Percentiles rank a stretch among this genome's conserved stretches.
Evolutionary conservation across 1,284 basidiomycete genomes (phyloP).

Genomic region (Cryptococcus deneoformans): DNA sequence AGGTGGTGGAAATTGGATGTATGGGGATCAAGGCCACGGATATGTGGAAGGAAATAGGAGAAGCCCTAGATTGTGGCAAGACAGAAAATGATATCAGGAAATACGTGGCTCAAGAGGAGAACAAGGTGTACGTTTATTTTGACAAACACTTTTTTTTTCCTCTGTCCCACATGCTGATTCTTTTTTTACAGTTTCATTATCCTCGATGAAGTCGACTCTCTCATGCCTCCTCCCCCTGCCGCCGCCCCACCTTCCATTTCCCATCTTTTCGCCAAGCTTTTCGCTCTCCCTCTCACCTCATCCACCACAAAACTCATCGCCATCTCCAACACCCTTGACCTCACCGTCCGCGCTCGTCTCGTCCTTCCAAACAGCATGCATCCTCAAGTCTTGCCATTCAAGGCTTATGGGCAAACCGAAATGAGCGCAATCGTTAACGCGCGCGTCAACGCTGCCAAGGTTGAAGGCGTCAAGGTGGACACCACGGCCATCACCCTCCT

Average conservation of each 20-base stretch:
- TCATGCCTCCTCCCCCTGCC: conserved; percentile 41
- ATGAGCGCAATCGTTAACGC: conserved; percentile 45
- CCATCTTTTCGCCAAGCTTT: conserved; percentile 45
- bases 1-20: conserved; percentile 43
- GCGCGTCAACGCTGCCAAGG: conserved; percentile 27
- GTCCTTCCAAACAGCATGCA: conserved; percentile 35
- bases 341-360: conserved; percentile 46
- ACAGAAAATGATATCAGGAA: conserved; percentile 32
- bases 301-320: conserved; percentile 43
- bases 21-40: conserved; percentile 43
- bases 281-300: conserved; percentile 39
- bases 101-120: conserved; percentile 12
- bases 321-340: conserved; percentile 51
- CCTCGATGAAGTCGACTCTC: conserved; percentile 50
- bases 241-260: conserved; percentile 34
- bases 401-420: conserved; percentile 42
- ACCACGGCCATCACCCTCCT: conserved; percentile 45
- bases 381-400: conserved; percentile 45
- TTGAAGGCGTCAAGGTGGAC: conserved; percentile 38
- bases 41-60: conserved; percentile 38
- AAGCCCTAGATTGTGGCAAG: conserved; percentile 32
- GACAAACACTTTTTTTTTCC: neutral
- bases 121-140: conserved; percentile 22
- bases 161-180: conserved; percentile 5
- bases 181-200: conserved; percentile 35